Evolutionary conservation across 2,329 filamentous ascomycete species (phyloP).

Genomic region (Alternaria ethzedia): DNA sequence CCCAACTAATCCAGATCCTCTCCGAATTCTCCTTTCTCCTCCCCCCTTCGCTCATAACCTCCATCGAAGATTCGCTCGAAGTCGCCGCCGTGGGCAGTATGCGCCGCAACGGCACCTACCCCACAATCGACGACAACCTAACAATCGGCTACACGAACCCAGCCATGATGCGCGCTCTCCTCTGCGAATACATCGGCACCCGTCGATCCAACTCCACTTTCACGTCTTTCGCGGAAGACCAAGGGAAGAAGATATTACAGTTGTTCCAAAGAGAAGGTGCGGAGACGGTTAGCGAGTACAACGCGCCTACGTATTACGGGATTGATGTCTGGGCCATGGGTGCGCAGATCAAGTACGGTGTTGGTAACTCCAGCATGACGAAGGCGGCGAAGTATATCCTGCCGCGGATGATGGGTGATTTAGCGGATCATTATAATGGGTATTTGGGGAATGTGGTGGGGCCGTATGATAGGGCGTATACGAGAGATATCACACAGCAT

Average conservation of each 20-base stretch:
- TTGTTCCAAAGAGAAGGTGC: slow-evolving; percentile 37
- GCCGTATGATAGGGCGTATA: slow-evolving; percentile 50
- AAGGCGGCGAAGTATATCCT: slow-evolving; percentile 39
- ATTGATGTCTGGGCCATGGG: slow-evolving; percentile 52
- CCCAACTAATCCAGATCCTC: slow-evolving; percentile 47
- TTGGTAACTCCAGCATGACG: slow-evolving; percentile 38
- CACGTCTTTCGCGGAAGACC: slow-evolving; percentile 36
- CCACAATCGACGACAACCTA: slow-evolving; percentile 45
- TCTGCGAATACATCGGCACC: slow-evolving; percentile 52
- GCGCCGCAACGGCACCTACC: slow-evolving; percentile 51
- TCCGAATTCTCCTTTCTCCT: slow-evolving; percentile 46
- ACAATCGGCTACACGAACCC: slow-evolving; percentile 53
- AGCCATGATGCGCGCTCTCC: slow-evolving; percentile 50
- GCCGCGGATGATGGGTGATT: slow-evolving; percentile 44
- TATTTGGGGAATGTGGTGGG: slow-evolving; percentile 47
- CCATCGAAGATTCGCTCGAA: slow-evolving; percentile 49
- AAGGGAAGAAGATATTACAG: slow-evolving; percentile 13
- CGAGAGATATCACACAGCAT: slow-evolving; percentile 50
- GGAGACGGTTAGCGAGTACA: slow-evolving; percentile 50
- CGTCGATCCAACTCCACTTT: slow-evolving; percentile 48
- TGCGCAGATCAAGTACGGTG: slow-evolving; percentile 49
- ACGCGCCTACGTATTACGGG: slow-evolving; percentile 52
- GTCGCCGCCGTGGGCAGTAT: slow-evolving; percentile 49
- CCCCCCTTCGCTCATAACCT: slow-evolving; percentile 37
- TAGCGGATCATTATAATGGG: slow-evolving; percentile 48